Evolutionary conservation across 495 filamentous ascomycete species (phyloP).

Genomic region (Podospora comata): DNA sequence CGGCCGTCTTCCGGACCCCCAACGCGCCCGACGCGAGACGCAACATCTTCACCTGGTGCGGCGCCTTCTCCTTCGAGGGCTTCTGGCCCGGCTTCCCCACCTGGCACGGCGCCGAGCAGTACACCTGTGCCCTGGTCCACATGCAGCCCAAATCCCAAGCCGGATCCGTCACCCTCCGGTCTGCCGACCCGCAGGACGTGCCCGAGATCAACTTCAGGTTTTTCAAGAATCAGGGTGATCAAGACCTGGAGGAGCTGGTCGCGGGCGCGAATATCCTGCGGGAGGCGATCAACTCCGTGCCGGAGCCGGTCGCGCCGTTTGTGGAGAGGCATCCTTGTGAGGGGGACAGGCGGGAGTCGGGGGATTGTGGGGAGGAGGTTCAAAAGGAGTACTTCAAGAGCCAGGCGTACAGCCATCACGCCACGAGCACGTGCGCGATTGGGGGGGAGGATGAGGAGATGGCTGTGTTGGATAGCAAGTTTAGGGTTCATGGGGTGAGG

Average conservation of each 20-base stretch:
- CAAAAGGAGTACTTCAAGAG: constrained; percentile 46
- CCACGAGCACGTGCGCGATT: constrained; percentile 47
- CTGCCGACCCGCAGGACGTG: constrained; percentile 51
- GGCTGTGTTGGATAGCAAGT: constrained; percentile 53
- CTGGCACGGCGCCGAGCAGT: constrained; percentile 41
- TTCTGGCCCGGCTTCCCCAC: constrained; percentile 49
- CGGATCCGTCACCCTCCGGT: constrained; percentile 48
- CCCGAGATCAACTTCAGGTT: constrained; percentile 58
- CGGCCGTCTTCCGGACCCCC: constrained; percentile 42
- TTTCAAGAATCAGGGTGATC: constrained; percentile 42
- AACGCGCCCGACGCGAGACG: constrained; percentile 40
- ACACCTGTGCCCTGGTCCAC: constrained; percentile 47
- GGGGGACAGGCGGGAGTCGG: constrained; percentile 14
- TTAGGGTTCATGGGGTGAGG: constrained; percentile 47
- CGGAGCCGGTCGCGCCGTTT: constrained; percentile 37
- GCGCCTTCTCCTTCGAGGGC: constrained; percentile 45
- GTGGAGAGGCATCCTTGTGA: constrained; percentile 44
- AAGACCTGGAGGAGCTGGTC: constrained; percentile 48
- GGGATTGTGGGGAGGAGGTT: constrained; percentile 36
- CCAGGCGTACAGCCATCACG: constrained; percentile 53
- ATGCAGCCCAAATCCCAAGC: constrained; percentile 50
- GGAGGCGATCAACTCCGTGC: constrained; percentile 36
- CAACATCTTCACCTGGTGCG: constrained; percentile 49
- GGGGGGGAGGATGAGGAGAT: constrained; percentile 46
- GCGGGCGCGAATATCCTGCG: constrained; percentile 51